Percentiles rank a stretch among this genome's conserved stretches.
These are phyloP conservation scores for Tritrichomonas musculus DNA, from an alignment of 208 protist species.

Conservation along the genomic window DNA sequence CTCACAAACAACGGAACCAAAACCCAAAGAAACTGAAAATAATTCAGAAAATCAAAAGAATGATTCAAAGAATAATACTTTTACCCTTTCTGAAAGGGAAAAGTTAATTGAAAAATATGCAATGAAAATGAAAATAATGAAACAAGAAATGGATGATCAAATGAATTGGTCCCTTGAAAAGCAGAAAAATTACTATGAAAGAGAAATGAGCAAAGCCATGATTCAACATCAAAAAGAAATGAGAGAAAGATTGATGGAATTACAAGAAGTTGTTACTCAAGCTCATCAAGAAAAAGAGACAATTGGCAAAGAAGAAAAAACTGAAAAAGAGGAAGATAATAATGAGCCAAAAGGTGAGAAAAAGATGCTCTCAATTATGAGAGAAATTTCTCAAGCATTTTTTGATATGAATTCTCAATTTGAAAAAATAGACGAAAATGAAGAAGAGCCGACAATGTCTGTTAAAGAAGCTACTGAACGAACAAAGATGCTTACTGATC, in stretches of 20 bases:
- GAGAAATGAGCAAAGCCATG: not conserved
- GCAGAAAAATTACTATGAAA: not conserved
- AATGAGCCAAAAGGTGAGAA: not conserved
- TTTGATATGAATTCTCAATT: not conserved
- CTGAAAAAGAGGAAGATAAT: not conserved
- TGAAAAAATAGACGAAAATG: not conserved
- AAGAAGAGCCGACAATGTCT: not conserved
- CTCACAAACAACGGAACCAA: not conserved
- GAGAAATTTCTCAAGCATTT: not conserved
- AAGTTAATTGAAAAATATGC: not conserved
- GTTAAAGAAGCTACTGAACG: not conserved
- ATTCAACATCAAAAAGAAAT: not conserved
- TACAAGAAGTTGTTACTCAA: not conserved
- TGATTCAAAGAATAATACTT: not conserved
- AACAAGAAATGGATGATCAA: constrained; percentile 21
- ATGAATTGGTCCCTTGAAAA: not conserved
- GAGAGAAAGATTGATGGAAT: constrained; percentile 1
- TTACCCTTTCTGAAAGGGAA: too few relatives aligned
- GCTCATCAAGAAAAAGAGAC: not conserved
- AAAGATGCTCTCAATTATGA: not conserved
- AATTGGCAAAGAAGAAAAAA: not conserved
- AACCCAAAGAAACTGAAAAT: not conserved
- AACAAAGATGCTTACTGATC: not conserved
- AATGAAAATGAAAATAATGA: not conserved
- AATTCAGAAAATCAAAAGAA: not conserved